Base-by-base conservation (phyloP, 176 grass and related monocot species). In the Aegilops tauschii region DNA sequence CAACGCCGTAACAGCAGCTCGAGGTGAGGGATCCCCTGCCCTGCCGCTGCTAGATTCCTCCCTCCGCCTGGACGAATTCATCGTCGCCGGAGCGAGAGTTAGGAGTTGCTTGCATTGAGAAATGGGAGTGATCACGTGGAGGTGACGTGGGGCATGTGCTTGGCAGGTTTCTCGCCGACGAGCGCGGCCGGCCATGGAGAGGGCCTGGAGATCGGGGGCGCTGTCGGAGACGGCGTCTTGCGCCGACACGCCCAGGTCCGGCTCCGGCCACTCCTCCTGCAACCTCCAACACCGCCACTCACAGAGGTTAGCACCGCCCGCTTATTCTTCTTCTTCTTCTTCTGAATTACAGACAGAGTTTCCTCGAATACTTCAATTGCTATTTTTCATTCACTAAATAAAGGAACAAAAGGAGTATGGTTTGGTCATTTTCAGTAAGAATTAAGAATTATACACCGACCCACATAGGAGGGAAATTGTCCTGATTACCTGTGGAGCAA, bases 161-260 rank as follows among this genome's bases (percentile, higher is more conserved):
- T 73, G 80, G 13, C 89, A 90, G 84, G 73, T 28, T 79, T 83
- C 73, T 52, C 6, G 84, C 12, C 45, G 80, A 87, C 11, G 44
- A 3, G 9, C 52, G 21, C 16, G 11, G 49, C 14, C 68, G 5
- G 70, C 50, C 69, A 91, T 91, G 90, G 90, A 88, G 40, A 91
- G 70, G 82, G 37, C 28, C 12, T 88, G 77, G 54, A 88, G 70
- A 68, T 85, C 90, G 29, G 86, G 86, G 11, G 77, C 54, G 82
- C 82, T 88, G 44, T 88, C 90, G 18, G 86, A 85, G 77, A 88
- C 90, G 77, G 77, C 82, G 23, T 88, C 85, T 8, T 91, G 86
- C 90, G 70, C 90, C 70, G 77, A 40, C 77, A 91, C 90, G 9
- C 86, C 90, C 23, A 81, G 90, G 70, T 70, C 86, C 1, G 52